phyloP scores from a whole-genome alignment of 768 basidiomycete genomes.

The Asterophora parasitica region DNA sequence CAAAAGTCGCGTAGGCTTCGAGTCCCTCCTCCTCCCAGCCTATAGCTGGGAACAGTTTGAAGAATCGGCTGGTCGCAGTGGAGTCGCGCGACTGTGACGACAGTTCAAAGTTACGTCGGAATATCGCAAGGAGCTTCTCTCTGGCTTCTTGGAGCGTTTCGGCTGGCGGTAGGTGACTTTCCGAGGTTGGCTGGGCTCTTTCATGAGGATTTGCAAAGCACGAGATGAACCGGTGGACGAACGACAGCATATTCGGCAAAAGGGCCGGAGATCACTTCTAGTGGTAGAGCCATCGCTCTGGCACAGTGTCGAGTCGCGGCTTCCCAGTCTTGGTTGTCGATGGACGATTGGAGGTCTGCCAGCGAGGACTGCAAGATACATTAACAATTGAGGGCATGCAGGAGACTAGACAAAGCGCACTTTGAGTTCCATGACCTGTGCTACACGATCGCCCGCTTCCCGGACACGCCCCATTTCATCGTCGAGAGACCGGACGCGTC shows the following conservation, averaged over 20 bases:
- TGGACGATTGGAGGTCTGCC: slow-evolving; percentile 58
- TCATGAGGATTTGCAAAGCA: slow-evolving; percentile 10
- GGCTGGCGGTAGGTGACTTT: slow-evolving; percentile 78
- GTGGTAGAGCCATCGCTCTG: slow-evolving; percentile 81
- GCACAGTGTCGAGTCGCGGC: slow-evolving; percentile 88
- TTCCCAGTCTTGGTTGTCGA: slow-evolving; percentile 91
- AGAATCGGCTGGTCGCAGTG: slow-evolving; percentile 85
- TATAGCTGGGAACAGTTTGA: slow-evolving; percentile 94
- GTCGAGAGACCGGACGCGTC: slow-evolving; percentile 82
- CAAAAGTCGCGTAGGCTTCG: slow-evolving; percentile 88
- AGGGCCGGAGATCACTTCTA: slow-evolving; percentile 70
- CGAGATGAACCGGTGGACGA: slow-evolving; percentile 21
- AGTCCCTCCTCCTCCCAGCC: slow-evolving; percentile 92
- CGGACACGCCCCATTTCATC: slow-evolving; percentile 90
- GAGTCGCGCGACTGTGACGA: slow-evolving; percentile 83
- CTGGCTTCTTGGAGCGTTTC: slow-evolving; percentile 78
- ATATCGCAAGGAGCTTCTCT: slow-evolving; percentile 69
- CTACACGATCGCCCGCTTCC: slow-evolving; percentile 87
- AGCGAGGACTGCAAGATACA: slow-evolving; percentile 32
- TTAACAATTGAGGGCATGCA: slow-evolving; percentile 3
- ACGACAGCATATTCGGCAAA: slow-evolving; percentile 91
- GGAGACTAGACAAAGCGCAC: slow-evolving; percentile 32
- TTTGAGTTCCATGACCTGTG: slow-evolving; percentile 94
- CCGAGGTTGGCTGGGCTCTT: slow-evolving; percentile 74
- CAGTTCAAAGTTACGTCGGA: slow-evolving; percentile 73